Evolutionary conservation across 768 basidiomycete species (phyloP).

Genomic region (Boletus vinaceobasis): DNA sequence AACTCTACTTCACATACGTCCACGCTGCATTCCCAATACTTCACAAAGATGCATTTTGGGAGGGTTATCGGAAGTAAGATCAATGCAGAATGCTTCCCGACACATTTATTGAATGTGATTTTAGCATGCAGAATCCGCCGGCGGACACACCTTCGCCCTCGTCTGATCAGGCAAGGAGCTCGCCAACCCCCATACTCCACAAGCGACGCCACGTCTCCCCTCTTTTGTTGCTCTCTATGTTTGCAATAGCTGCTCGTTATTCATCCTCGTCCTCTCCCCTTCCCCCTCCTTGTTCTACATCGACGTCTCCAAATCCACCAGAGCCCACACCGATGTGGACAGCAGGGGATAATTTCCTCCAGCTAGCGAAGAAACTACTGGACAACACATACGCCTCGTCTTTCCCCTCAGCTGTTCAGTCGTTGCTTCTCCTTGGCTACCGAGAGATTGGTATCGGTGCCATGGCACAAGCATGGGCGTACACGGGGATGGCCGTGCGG

Average conservation of each 20-base stretch:
- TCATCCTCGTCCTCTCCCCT: constrained; percentile 30
- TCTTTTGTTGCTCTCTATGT: constrained; percentile 79
- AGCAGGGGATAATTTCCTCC: constrained; percentile 71
- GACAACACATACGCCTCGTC: constrained; percentile 69
- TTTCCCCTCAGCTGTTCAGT: constrained; percentile 71
- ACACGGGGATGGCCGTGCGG: constrained; percentile 84
- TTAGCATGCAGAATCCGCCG: constrained; percentile 25
- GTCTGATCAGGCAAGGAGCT: constrained; percentile 21
- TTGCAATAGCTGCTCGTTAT: constrained; percentile 77
- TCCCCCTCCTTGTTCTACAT: constrained; percentile 28
- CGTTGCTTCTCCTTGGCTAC: constrained; percentile 77
- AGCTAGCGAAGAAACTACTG: constrained; percentile 62
- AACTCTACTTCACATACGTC: constrained; percentile 78
- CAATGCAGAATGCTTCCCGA: background rate
- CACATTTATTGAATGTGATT: background rate
- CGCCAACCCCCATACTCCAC: constrained; percentile 37
- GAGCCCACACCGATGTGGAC: constrained; percentile 69
- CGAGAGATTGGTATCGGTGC: constrained; percentile 85
- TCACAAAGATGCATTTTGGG: constrained; percentile 66
- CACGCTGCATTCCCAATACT: constrained; percentile 77
- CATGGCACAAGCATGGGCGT: constrained; percentile 87
- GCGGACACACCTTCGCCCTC: constrained; percentile 33
- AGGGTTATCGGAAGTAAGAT: constrained; percentile 47
- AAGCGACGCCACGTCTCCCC: constrained; percentile 51
- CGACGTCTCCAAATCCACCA: constrained; percentile 36